Evolutionary conservation across 78 protist species (phyloP).

Genomic region (Abeoforma whisleri): DNA sequence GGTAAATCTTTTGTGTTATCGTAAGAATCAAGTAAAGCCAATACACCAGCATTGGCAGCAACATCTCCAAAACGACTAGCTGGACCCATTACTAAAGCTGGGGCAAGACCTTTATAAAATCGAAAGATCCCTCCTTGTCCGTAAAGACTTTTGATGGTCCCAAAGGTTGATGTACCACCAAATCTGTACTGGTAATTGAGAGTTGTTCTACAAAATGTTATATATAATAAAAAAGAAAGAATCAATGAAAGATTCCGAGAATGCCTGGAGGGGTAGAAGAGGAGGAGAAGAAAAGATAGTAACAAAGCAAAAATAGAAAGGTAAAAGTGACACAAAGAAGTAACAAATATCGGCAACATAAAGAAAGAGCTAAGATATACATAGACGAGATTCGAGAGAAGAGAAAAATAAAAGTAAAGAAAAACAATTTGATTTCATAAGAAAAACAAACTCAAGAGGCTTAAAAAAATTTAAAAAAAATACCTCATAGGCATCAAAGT

Average conservation of each 20-base stretch:
- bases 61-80: constrained; percentile 67
- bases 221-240: no score
- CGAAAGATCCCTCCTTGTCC: constrained; percentile 66
- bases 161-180: constrained; percentile 35
- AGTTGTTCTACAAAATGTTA: constrained; percentile 2
- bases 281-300: not conserved
- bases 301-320: not conserved
- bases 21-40: constrained; percentile 56
- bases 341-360: no score
- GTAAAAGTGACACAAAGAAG: not conserved
- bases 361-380: not conserved
- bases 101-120: constrained; percentile 63
- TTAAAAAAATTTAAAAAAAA: not conserved
- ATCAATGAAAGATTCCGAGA: no score
- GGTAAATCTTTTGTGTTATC: constrained; percentile 52
- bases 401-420: not conserved
- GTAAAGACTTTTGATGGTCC: constrained; percentile 41
- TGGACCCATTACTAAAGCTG: constrained; percentile 60
- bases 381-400: not conserved
- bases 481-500: constrained; percentile 65
- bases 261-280: not conserved
- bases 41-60: constrained; percentile 72
- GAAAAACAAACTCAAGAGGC: not conserved
- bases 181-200: constrained; percentile 16
- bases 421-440: not conserved